Evolutionary conservation across 108 stramenopile species (phyloP), one percentile per base, ranked within the genome.

Genomic region (Bacterosira constricta): DNA sequence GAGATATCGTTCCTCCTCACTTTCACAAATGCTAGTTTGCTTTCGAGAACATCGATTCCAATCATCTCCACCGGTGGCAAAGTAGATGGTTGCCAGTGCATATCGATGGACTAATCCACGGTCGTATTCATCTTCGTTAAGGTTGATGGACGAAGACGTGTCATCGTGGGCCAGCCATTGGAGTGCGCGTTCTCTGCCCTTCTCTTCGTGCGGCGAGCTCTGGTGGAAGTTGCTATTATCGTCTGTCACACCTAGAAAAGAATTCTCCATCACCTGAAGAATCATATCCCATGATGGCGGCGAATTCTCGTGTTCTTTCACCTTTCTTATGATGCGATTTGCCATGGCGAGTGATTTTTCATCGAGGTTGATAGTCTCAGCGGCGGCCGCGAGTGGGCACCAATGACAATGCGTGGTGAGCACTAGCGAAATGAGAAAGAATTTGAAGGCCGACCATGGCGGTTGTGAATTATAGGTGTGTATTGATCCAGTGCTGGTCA

Each of bases 51-150:
- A 71, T 31, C 27, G 44, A 20, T 25, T 69, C 86, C 86, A 87
- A 6, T 42, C 29, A 21, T 64, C 65, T 4, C 83, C 81, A 4
- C 58, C 57, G 44, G 65, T 55, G 23, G 66, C 54, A 66, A 75
- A 87, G 59, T 83, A 87, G 17, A 87, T 55, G 0, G 71, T 70
- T 1, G 86, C 86, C 20, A 87, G 55, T 9, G 81, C 86, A 64
- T 84, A 87, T 21, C 83, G 71, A 11, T 74, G 57, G 37, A 83
- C 35, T 12, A 78, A 49, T 47, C 63, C 63, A 3, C 10, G 30
- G n/a, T 75, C 60, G 35, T 56, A 50, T 25, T 23, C 62, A 42
- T 42, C n/a, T 42, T 12, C 41, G 15, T n/a, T 11, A n/a, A 42
- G 12, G 41, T n/a, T 11, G 41, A 42, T 1, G 41, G 55, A 34